Evolutionary conservation across 371 early-diverging fungal genomes (phyloP).

Genomic region (Coelomomyces lativittatus): DNA sequence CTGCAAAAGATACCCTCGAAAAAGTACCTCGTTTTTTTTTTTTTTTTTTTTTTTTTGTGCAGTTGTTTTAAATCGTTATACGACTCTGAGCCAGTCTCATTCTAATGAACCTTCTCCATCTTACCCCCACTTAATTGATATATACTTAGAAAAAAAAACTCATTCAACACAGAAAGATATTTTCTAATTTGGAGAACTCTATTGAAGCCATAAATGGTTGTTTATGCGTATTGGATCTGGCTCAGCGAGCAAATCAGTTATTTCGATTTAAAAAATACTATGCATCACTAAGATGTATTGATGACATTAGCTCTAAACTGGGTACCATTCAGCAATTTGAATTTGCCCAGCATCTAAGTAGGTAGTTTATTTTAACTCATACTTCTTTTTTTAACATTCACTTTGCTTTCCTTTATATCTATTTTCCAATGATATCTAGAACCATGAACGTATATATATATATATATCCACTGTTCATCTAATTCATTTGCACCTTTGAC

Average conservation of each 20-base stretch:
- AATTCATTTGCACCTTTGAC: too few relatives aligned
- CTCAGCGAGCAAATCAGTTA: conserved; percentile 59
- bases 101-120: background rate
- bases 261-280: conserved; percentile 71
- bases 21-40: conserved; percentile 50
- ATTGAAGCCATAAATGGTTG: conserved; percentile 66
- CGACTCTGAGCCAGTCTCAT: background rate
- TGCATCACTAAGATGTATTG: conserved; percentile 40
- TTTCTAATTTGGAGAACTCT: conserved; percentile 71
- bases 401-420: too few relatives aligned
- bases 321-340: conserved; percentile 47
- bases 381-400: too few relatives aligned
- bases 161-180: conserved; percentile 57
- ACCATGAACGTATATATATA: too few relatives aligned
- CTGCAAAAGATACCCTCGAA: conserved; percentile 56
- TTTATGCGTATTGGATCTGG: conserved; percentile 67
- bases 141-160: conserved; percentile 72
- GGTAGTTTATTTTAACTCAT: conserved; percentile 7
- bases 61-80: background rate
- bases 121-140: background rate
- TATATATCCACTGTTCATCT: too few relatives aligned
- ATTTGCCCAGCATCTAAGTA: conserved; percentile 60
- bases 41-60: background rate
- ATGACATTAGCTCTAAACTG: conserved; percentile 33
- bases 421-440: too few relatives aligned